Evolutionary conservation across 1,284 basidiomycete species (phyloP).

Genomic region (Tilletia horrida): DNA sequence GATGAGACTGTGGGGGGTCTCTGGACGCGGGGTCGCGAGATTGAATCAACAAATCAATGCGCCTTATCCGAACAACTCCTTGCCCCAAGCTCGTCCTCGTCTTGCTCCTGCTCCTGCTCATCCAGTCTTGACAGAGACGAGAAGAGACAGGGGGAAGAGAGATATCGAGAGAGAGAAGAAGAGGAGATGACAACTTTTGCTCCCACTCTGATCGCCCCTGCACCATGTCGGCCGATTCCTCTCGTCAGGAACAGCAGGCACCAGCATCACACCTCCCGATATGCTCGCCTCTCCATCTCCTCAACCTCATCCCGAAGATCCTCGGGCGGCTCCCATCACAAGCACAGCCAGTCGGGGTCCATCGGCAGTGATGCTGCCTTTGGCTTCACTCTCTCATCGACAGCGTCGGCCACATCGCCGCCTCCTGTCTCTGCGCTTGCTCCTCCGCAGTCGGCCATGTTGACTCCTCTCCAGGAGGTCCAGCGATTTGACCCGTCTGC

Average conservation of each 20-base stretch:
- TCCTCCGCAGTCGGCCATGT: no score
- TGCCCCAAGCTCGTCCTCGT: not conserved
- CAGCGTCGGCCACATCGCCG: no score
- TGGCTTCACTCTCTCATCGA: no score
- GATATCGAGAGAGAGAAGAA: not conserved
- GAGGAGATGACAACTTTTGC: not conserved
- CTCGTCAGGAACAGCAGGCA: slow-evolving; percentile 1
- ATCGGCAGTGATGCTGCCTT: no score
- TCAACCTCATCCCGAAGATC: not conserved
- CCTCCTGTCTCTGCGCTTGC: no score
- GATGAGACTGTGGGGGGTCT: no score
- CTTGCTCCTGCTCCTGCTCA: not conserved
- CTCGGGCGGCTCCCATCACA: not conserved
- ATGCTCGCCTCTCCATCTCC: slow-evolving; percentile 6
- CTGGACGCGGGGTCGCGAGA: no score
- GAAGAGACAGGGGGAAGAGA: not conserved
- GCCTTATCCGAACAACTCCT: not conserved
- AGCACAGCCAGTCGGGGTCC: no score
- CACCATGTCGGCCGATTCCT: slow-evolving; percentile 10
- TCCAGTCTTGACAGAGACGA: no score
- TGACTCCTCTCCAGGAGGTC: not conserved
- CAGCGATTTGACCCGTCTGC: not conserved
- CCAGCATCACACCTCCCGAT: not conserved
- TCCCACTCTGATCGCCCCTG: slow-evolving; percentile 8
- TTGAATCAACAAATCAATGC: no score